Evolutionary conservation across 2,329 filamentous ascomycete species (phyloP), one percentile per base, ranked within the genome.

Genomic region (Huntiella savannae): DNA sequence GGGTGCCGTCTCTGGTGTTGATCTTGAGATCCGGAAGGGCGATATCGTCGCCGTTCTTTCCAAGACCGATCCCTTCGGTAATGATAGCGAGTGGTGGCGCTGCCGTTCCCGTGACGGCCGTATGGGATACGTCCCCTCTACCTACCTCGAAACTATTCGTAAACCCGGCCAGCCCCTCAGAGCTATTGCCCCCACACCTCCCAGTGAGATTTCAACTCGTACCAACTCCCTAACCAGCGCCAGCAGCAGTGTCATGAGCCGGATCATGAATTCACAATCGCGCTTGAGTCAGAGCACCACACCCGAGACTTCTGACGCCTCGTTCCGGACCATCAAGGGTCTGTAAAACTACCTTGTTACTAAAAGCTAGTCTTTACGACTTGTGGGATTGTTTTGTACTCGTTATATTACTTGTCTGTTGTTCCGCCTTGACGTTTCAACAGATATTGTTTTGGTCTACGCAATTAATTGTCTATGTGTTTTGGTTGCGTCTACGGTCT

Each of bases 71-170:
- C 91, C 91, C 1, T 75, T 88, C 57, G 91, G 91, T 38, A 86
- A 91, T 55, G 76, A 85, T 4, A 91, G 82, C 45, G 88, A 98
- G 58, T 98, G 91, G 91, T 98, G 91, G 91, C 77, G 81, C 53
- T 98, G 92, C 63, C 75, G 91, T 47, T 82, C 88, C 11, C 73
- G 91, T 50, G 86, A 96, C 58, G 87, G 86, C 40, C 73, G 85
- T 19, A 79, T 94, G 55, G 91, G 91, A 5, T 98, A 96, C 58
- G 70, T 98, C 4, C 91, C 92, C 2, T 77, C 80, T 1, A 87
- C 86, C 1, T 98, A 95, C 57, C 71, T 98, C 22, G 85, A 94
- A 62, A 73, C 91, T 42, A 66, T 75, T 19, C 68, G 69, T 55
- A 65, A 70, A 43, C 66, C 65, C 16, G 64, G 66, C 22, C 43